phyloP scores from a whole-genome alignment of 208 protist genomes.

The Trypanosoma conorhini region DNA sequence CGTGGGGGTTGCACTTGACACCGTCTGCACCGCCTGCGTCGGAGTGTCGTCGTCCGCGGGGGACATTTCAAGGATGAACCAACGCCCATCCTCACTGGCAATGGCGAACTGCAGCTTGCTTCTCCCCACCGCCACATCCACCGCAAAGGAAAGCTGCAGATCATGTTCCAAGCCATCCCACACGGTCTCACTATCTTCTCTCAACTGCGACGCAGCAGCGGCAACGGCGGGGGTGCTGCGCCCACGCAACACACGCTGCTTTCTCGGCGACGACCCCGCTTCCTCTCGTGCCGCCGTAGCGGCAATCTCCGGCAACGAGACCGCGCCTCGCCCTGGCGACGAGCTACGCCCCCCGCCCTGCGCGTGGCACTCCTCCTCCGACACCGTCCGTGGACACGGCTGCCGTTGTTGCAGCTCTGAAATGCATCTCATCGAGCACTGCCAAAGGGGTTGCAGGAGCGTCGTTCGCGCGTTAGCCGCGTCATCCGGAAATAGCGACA shows the following conservation, averaged over 20 bases:
- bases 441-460: slow-evolving; percentile 14
- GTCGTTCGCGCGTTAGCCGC: not conserved
- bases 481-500: not conserved
- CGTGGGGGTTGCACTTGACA: not conserved
- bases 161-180: not conserved
- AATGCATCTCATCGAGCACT: not conserved
- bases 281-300: not conserved
- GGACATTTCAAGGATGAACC: slow-evolving; percentile 62
- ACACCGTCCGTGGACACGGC: not conserved
- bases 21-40: not conserved
- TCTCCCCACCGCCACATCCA: slow-evolving; percentile 62
- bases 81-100: slow-evolving; percentile 70
- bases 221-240: no score
- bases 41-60: not conserved
- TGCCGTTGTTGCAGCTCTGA: not conserved
- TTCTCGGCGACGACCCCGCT: not conserved
- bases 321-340: not conserved
- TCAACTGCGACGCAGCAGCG: not conserved
- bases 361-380: not conserved
- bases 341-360: not conserved
- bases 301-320: slow-evolving; percentile 7
- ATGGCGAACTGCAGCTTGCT: slow-evolving; percentile 43
- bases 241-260: not conserved
- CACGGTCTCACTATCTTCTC: not conserved
- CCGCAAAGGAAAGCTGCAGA: slow-evolving; percentile 48